Evolutionary conservation across 2,329 filamentous ascomycete species (phyloP).

Genomic region (Pseudocercospora ulei): DNA sequence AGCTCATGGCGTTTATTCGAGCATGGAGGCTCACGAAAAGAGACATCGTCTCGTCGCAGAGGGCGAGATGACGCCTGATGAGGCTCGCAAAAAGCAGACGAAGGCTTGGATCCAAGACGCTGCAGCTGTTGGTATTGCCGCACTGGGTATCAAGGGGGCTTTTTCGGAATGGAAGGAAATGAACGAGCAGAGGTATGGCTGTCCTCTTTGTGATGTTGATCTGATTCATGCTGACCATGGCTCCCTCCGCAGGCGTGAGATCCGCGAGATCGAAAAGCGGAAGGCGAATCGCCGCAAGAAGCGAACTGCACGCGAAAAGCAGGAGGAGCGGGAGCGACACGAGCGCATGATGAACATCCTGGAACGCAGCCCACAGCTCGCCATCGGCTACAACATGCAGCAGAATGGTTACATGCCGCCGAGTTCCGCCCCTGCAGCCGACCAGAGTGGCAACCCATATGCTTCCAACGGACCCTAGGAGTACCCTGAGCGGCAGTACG

Average conservation of each 20-base stretch:
- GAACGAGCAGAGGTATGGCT: conserved; percentile 50
- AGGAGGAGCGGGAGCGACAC: conserved; percentile 38
- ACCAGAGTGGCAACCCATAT: conserved; percentile 33
- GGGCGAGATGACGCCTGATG: conserved; percentile 53
- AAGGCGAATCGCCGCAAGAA: conserved; percentile 37
- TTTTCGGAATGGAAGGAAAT: conserved; percentile 59
- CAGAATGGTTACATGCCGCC: conserved; percentile 18
- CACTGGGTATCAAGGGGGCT: conserved; percentile 57
- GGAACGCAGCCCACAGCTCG: conserved; percentile 28
- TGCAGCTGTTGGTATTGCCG: conserved; percentile 57
- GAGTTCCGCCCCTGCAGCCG: conserved; percentile 19
- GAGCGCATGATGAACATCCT: conserved; percentile 34
- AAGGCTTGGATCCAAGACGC: conserved; percentile 57
- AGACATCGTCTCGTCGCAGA: conserved; percentile 51
- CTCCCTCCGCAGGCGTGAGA: conserved; percentile 32
- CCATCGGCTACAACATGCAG: conserved; percentile 25
- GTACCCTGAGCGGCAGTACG: conserved; percentile 8
- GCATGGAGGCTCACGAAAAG: conserved; percentile 54
- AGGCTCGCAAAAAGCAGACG: conserved; percentile 53
- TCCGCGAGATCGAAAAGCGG: conserved; percentile 46
- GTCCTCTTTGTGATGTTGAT: conserved; percentile 4
- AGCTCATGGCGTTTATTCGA: conserved; percentile 54
- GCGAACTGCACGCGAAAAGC: conserved; percentile 37
- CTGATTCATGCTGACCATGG: conserved; percentile 21
- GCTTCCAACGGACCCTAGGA: conserved; percentile 20